Evolutionary conservation across 306 rosid genomes (phyloP), one percentile per base, ranked within the genome.

Genomic region (Chamaecrista fasciculata): DNA sequence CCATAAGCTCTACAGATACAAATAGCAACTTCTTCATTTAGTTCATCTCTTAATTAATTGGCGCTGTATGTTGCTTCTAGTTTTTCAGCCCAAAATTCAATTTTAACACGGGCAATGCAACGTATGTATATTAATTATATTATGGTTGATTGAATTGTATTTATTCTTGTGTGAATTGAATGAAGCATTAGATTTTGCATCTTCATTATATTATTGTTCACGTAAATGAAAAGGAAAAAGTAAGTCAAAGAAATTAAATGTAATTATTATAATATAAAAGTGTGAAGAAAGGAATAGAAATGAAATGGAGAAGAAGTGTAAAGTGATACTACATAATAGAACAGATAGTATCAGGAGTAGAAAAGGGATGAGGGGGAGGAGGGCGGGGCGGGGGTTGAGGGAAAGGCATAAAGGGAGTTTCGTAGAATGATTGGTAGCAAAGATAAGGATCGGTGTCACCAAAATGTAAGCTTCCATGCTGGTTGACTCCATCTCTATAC

Each of bases 1-100:
- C 58, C 73, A 77, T 51, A 82, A 85, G 75, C 68, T 85, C 40
- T 82, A 84, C 70, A 69, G 42, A 49, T 95, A 87, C 85, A 67
- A 59, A 16, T 85, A 76, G 68, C n/a, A n/a, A n/a, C n/a, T n/a
- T n/a, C n/a, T 31, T 55, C 25, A 36, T 4, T 0, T 50, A n/a
- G 50, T 63, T 43, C 4, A 21, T 58, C 4, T 36, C 11, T n/a
- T 2, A 47, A 48, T 40, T 5, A 43, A 59, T 47, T 46, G 18
- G 31, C 25, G 31, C 57, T 25, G n/a, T n/a, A n/a, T n/a, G 33
- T 56, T 14, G 23, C 37, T 50, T 76, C 53, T 79, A 74, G 74
- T 72, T 73, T 69, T 64, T 23, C 57, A 6, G 53, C 52, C 66
- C 7, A 71, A 18, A 52, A 52, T 23, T 21, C 12, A 18, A 33